phyloP scores from a whole-genome alignment of 2,329 filamentous ascomycete genomes.

The Alternaria arborescens region DNA sequence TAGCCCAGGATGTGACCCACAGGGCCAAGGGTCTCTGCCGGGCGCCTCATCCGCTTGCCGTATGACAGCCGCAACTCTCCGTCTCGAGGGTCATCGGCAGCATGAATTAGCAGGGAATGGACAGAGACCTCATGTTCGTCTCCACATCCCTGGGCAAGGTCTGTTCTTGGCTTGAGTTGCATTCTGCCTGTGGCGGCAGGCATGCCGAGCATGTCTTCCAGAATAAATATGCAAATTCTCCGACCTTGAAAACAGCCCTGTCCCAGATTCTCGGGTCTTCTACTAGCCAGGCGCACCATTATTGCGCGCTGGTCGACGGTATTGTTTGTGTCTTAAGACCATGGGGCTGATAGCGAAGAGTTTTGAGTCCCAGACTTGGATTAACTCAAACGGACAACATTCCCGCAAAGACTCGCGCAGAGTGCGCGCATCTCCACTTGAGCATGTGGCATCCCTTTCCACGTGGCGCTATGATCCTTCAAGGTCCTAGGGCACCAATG shows the following conservation, averaged over 20 bases:
- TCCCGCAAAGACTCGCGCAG: not conserved
- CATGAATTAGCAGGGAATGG: not conserved
- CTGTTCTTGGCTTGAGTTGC: not conserved
- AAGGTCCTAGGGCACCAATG: conserved; percentile 7
- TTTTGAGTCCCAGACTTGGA: not conserved
- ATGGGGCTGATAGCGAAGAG: conserved; percentile 1
- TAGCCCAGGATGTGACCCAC: conserved; percentile 6
- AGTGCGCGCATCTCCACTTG: conserved; percentile 5
- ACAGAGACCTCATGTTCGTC: conserved; percentile 6
- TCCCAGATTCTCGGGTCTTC: not conserved
- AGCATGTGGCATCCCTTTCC: conserved; percentile 6
- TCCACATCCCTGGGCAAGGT: conserved; percentile 3
- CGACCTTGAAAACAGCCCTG: not conserved
- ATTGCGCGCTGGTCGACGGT: not conserved
- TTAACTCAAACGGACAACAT: not conserved
- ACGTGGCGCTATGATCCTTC: conserved; percentile 4
- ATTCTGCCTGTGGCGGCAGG: not conserved
- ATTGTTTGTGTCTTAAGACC: not conserved
- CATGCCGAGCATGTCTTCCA: not conserved
- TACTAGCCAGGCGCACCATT: not conserved
- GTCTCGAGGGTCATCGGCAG: not conserved
- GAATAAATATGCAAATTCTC: not conserved
- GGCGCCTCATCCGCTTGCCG: conserved; percentile 2
- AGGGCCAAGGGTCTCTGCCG: not conserved
- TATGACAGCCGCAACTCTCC: not conserved